Evolutionary conservation across 2,329 filamentous ascomycete genomes (phyloP), one percentile per base, ranked within the genome.

Genomic region (Alternaria rosae): DNA sequence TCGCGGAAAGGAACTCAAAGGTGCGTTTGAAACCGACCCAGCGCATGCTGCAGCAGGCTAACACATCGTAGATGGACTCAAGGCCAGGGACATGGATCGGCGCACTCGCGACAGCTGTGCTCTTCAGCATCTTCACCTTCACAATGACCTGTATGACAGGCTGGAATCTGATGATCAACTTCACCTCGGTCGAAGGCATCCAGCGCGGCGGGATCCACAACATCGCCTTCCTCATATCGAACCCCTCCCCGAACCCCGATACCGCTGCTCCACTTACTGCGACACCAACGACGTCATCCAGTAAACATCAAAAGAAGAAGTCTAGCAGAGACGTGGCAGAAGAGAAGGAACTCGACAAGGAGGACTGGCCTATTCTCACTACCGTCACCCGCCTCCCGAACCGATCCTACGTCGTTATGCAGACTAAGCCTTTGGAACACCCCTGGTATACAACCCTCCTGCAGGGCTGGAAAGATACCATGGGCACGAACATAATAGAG

Each of bases 171-270:
- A 79, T 91, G 48, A 81, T 85, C 55, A 97, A 97, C 73, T 85
- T 89, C 48, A 97, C 94, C 1, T 96, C 93, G 17, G 90, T 99
- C 61, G 95, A 99, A 76, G 87, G 89, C 60, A 83, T 97, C 25
- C 66, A 83, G 84, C 58, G 86, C 83, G 64, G 84, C 81, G 17
- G 88, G 87, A 62, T 86, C 6, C 90, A 91, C 79, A 88, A 89
- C 54, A 82, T 98, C 30, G 94, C 94, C 2, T 87, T 97, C 6
- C 85, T 89, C 23, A 64, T 70, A 10, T 67, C 69, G 6, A 73
- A 74, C 12, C 58, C 58, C 10, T 45, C 56, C 42, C 60, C 63
- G 9, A 57, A 62, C 28, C 44, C 56, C 54, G 30, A 38, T 51
- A 17, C 59, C 32, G 13, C 59, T 51, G 17, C 64, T 13, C n/a